Evolutionary conservation across 2,329 filamentous ascomycete genomes (phyloP).

Genomic region (Drechmeria coniospora): DNA sequence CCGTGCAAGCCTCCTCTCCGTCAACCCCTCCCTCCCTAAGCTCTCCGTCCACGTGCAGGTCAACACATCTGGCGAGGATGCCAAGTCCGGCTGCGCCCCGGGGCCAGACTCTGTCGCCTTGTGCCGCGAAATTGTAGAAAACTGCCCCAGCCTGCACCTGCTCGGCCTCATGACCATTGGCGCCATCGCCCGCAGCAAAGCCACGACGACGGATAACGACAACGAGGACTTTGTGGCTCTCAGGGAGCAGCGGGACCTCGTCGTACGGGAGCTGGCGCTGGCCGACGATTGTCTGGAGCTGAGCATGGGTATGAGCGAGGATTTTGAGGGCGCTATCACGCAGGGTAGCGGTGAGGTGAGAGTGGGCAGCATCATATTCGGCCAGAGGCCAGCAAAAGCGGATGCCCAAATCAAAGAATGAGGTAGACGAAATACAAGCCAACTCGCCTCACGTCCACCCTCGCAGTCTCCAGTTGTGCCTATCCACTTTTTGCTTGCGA

Average conservation of each 20-base stretch:
- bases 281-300: slow-evolving; percentile 53
- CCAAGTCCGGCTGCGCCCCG: slow-evolving; percentile 71
- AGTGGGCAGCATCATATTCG: slow-evolving; percentile 90
- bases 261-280: slow-evolving; percentile 36
- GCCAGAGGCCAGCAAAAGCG: slow-evolving; percentile 60
- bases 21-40: slow-evolving; percentile 22
- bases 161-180: slow-evolving; percentile 94
- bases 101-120: slow-evolving; percentile 44
- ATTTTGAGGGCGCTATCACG: slow-evolving; percentile 77
- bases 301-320: slow-evolving; percentile 98
- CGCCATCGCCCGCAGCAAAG: slow-evolving; percentile 72
- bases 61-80: slow-evolving; percentile 80
- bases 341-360: slow-evolving; percentile 82
- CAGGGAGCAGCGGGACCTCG: slow-evolving; percentile 52
- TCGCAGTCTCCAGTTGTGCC: too few relatives aligned
- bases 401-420: slow-evolving; percentile 55
- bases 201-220: slow-evolving; percentile 56
- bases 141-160: slow-evolving; percentile 59
- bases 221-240: slow-evolving; percentile 79
- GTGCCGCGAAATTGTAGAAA: slow-evolving; percentile 52
- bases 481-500: too few relatives aligned
- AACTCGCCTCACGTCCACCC: too few relatives aligned
- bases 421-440: slow-evolving; percentile 1
- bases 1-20: slow-evolving; percentile 40
- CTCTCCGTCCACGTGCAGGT: slow-evolving; percentile 80